Percentiles rank a stretch among this genome's conserved stretches.
These are phyloP conservation scores for Eucalyptus cloeziana DNA, from an alignment of 345 rosid genomes.

Conservation along the genomic window DNA sequence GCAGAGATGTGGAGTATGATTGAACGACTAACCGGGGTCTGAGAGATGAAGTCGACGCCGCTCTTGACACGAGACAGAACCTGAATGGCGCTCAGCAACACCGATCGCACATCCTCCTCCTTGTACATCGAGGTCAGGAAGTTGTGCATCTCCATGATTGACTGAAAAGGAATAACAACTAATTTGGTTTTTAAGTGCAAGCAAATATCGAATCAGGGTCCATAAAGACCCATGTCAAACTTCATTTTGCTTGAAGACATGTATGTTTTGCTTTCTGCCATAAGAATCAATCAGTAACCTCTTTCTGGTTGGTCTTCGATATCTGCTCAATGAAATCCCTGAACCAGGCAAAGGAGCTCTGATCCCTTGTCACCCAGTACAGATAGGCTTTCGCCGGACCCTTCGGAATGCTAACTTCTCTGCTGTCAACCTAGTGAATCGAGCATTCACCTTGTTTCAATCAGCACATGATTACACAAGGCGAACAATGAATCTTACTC, in stretches of 20 bases:
- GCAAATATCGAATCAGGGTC: background rate
- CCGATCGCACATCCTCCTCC: constrained; percentile 40
- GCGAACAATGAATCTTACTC: background rate
- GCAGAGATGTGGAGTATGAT: background rate
- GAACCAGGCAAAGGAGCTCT: constrained; percentile 50
- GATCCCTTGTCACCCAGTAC: constrained; percentile 60
- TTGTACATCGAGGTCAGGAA: constrained; percentile 26
- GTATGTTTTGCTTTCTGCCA: background rate
- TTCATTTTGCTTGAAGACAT: background rate
- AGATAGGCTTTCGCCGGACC: constrained; percentile 39
- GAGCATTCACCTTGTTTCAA: background rate
- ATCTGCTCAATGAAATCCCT: constrained; percentile 20
- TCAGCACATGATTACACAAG: background rate
- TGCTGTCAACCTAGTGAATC: constrained; percentile 3
- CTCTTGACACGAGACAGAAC: constrained; percentile 16
- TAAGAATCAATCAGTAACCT: constrained; percentile 5
- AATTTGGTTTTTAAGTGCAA: background rate
- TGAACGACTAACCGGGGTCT: constrained; percentile 12
- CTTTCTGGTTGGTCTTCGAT: constrained; percentile 9
- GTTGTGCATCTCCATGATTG: constrained; percentile 30
- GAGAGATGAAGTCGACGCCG: constrained; percentile 29
- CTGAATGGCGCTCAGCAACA: constrained; percentile 25
- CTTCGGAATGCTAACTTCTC: background rate
- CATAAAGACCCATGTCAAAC: background rate
- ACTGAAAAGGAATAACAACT: background rate